Evolutionary conservation across 2,329 filamentous ascomycete genomes (phyloP).

Genomic region (Ilyonectria sp.): DNA sequence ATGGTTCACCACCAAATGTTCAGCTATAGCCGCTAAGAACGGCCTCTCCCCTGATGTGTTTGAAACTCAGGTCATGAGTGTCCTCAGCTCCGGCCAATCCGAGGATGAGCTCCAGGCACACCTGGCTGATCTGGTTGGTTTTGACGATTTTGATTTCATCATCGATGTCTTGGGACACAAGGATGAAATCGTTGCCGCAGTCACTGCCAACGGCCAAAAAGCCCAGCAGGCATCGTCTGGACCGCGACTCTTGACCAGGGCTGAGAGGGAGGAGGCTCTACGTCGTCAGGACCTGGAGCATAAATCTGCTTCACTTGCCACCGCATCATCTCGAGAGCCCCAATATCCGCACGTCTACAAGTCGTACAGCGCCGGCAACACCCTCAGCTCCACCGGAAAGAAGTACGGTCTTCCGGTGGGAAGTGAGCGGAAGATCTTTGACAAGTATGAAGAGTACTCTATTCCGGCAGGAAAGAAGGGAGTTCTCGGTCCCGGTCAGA

Average conservation of each 20-base stretch:
- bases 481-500: constrained; percentile 79
- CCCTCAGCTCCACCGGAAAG: constrained; percentile 82
- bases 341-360: constrained; percentile 97
- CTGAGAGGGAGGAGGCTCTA: constrained; percentile 85
- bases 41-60: constrained; percentile 80
- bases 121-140: constrained; percentile 91
- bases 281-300: constrained; percentile 84
- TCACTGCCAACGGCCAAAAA: constrained; percentile 53
- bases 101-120: constrained; percentile 94
- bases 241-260: constrained; percentile 76
- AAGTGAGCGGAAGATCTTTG: constrained; percentile 77
- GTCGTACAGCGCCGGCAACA: constrained; percentile 86
- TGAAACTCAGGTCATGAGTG: constrained; percentile 81
- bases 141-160: constrained; percentile 93
- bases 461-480: constrained; percentile 89
- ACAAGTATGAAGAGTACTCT: constrained; percentile 90
- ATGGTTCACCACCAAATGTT: constrained; percentile 83
- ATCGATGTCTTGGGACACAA: constrained; percentile 90
- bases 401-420: constrained; percentile 88
- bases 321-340: constrained; percentile 79
- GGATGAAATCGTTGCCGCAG: constrained; percentile 72
- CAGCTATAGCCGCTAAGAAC: constrained; percentile 75
- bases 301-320: constrained; percentile 81
- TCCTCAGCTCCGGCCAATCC: constrained; percentile 76
- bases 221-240: constrained; percentile 56